Evolutionary conservation across 331 rosid species (phyloP), one percentile per base, ranked within the genome.

Genomic region (Rhamnella rubrinervis): DNA sequence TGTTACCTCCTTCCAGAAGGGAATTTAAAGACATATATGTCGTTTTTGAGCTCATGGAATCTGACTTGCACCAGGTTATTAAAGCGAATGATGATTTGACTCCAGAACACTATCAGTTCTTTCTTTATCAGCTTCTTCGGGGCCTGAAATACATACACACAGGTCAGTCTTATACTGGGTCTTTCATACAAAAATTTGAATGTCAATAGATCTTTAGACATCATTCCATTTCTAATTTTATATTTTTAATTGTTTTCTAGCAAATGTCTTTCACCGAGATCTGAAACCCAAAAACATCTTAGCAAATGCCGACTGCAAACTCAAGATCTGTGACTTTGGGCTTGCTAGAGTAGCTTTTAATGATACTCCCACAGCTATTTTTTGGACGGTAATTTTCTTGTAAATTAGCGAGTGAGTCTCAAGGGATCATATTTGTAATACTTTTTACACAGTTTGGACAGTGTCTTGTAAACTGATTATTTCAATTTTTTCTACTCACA

Each of bases 301-400:
- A 71, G 99, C 99, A 76, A 95, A 95, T 86, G 99, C 99, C 59
- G 99, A 95, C 77, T 95, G 97, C 89, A 95, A 95, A 82, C 90
- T 95, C 78, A 95, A 95, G 95, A 87, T 95, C 75, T 95, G 97
- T 25, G 99, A 95, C 90, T 95, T 95, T 74, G 99, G 99, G 72
- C 97, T 95, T 64, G 99, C 99, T 25, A 83, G 99, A 80, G 99
- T 95, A 78, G 96, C 99, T 77, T 95, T 95, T 77, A 87, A 89
- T 77, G 99, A 95, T 83, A 87, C 99, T 47, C 99, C 99, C 52
- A 95, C 97, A 25, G 97, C 99, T 66, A 95, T 95, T 76, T 95
- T 95, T 85, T 95, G 99, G 99, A 95, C 99, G 18, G 99, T 95
- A 87, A 71, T 89, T 72, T 77, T 80, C 65, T 31, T 35, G 55